These are phyloP conservation scores for Diaporthe australafricana DNA, from an alignment of 2,329 filamentous ascomycete species.

Conservation along the genomic window DNA sequence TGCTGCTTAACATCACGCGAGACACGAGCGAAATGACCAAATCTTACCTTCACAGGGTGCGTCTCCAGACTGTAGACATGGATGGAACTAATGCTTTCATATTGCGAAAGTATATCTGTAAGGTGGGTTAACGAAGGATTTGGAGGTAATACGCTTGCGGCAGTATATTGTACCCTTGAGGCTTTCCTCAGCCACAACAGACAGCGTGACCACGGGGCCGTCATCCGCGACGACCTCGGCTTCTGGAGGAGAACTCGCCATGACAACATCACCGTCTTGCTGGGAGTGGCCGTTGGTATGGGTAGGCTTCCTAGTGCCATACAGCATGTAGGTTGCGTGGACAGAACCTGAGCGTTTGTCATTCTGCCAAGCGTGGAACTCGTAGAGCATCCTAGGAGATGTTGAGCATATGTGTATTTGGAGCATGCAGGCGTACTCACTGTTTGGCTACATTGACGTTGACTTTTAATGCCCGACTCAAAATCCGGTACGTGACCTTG, in stretches of 20 bases:
- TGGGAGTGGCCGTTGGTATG: slow-evolving; percentile 43
- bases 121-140: slow-evolving; percentile 36
- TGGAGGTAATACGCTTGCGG: background rate
- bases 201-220: slow-evolving; percentile 68
- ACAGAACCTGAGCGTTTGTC: slow-evolving; percentile 77
- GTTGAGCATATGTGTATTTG: background rate
- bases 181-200: slow-evolving; percentile 78
- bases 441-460: slow-evolving; percentile 91
- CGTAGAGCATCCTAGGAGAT: slow-evolving; percentile 78
- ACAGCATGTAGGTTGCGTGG: slow-evolving; percentile 93
- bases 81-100: slow-evolving; percentile 80
- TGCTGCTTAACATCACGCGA: slow-evolving; percentile 16
- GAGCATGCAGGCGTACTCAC: slow-evolving; percentile 59
- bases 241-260: slow-evolving; percentile 74
- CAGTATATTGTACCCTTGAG: slow-evolving; percentile 66
- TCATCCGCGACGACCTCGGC: slow-evolving; percentile 61
- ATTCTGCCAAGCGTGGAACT: slow-evolving; percentile 86
- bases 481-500: slow-evolving; percentile 86
- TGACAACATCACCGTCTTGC: slow-evolving; percentile 74
- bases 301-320: slow-evolving; percentile 69
- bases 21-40: background rate
- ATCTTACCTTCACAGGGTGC: slow-evolving; percentile 70
- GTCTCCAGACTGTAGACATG: slow-evolving; percentile 90
- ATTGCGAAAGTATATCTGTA: slow-evolving; percentile 74
- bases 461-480: slow-evolving; percentile 85